These are phyloP conservation scores for Saksenaea oblongispora DNA, from an alignment of 371 early-diverging fungal species.

Conservation along the genomic window DNA sequence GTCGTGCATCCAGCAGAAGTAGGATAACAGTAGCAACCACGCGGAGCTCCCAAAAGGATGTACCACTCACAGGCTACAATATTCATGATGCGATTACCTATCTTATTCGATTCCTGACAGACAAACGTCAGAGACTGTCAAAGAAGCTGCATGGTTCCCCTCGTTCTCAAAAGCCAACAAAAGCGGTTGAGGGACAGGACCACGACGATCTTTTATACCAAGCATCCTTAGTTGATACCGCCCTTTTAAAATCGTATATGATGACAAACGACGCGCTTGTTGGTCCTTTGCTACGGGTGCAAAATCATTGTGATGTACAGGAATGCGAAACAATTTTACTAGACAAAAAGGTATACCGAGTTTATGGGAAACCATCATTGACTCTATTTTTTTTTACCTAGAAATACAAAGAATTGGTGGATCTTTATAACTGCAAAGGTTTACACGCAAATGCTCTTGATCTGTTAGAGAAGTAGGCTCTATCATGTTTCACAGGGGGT, in stretches of 20 bases:
- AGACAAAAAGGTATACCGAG: slow-evolving; percentile 58
- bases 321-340: slow-evolving; percentile 79
- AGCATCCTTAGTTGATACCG: slow-evolving; percentile 86
- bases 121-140: slow-evolving; percentile 65
- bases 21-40: slow-evolving; percentile 24
- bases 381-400: slow-evolving; percentile 15
- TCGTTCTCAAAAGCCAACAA: slow-evolving; percentile 1
- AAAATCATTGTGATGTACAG: slow-evolving; percentile 85
- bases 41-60: slow-evolving; percentile 20
- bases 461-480: slow-evolving; percentile 56
- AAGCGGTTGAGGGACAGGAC: slow-evolving; percentile 23
- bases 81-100: slow-evolving; percentile 64
- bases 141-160: slow-evolving; percentile 35
- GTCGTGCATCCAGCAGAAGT: slow-evolving; percentile 34
- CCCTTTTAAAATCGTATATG: slow-evolving; percentile 84
- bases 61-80: slow-evolving; percentile 43
- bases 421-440: slow-evolving; percentile 88
- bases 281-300: slow-evolving; percentile 84
- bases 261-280: slow-evolving; percentile 77
- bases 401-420: slow-evolving; percentile 86
- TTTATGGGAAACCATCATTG: background rate
- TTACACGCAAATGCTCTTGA: slow-evolving; percentile 86
- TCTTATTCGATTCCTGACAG: slow-evolving; percentile 72
- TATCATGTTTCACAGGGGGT: background rate
- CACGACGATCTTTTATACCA: slow-evolving; percentile 52